Conservation (phyloP, 208 protist genomes). For the Crithidia bombi region DNA sequence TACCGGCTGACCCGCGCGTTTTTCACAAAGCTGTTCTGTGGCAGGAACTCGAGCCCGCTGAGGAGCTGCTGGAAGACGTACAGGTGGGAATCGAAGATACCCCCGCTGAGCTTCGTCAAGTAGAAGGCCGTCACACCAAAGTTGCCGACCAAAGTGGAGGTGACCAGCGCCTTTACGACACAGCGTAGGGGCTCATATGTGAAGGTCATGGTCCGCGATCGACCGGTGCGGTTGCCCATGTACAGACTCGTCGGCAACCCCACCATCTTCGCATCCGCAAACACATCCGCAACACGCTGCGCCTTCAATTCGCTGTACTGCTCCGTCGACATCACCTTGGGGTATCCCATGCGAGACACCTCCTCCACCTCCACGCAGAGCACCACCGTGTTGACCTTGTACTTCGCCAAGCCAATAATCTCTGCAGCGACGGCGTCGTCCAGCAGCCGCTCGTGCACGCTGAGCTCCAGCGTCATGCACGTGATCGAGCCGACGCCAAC, state of each 20-base stretch:
- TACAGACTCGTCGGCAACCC: slow-evolving; percentile 66
- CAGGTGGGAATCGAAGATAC: slow-evolving; percentile 83
- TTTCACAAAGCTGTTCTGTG: slow-evolving; percentile 33
- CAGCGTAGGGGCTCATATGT: slow-evolving; percentile 79
- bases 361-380: slow-evolving; percentile 89
- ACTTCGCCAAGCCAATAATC: slow-evolving; percentile 79
- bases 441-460: slow-evolving; percentile 79
- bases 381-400: slow-evolving; percentile 76
- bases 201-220: slow-evolving; percentile 81
- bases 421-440: slow-evolving; percentile 78
- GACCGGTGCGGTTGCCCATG: slow-evolving; percentile 68
- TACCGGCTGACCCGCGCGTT: slow-evolving; percentile 62
- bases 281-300: slow-evolving; percentile 76
- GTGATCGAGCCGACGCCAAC: slow-evolving; percentile 89
- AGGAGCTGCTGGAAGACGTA: slow-evolving; percentile 86
- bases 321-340: slow-evolving; percentile 85
- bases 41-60: slow-evolving; percentile 57
- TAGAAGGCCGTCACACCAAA: slow-evolving; percentile 83
- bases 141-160: slow-evolving; percentile 78
- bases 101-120: slow-evolving; percentile 75
- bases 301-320: slow-evolving; percentile 89
- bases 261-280: slow-evolving; percentile 70
- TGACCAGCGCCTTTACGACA: slow-evolving; percentile 78
- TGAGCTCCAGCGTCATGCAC: slow-evolving; percentile 88
- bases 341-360: slow-evolving; percentile 85